Percentiles rank a stretch among this genome's conserved stretches.
phyloP scores from a whole-genome alignment of 2,329 filamentous ascomycete genomes.

The Colletotrichum cordylinicola region DNA sequence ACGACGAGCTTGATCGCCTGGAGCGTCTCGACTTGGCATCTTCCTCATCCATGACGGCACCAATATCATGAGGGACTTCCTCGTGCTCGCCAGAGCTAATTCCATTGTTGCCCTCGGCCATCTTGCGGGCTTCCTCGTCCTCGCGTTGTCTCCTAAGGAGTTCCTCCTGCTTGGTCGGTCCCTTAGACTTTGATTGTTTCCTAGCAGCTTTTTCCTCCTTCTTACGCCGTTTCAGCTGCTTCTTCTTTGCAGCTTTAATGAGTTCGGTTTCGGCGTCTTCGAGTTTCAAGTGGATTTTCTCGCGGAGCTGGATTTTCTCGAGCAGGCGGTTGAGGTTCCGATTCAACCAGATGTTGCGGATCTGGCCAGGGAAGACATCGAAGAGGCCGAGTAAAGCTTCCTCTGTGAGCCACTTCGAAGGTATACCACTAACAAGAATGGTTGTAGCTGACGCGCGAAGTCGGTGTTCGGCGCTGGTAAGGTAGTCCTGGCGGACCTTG shows the following conservation, averaged over 20 bases:
- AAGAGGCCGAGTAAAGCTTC: conserved; percentile 85
- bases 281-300: conserved; percentile 72
- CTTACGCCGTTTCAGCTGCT: conserved; percentile 71
- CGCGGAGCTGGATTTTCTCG: conserved; percentile 81
- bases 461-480: conserved; percentile 94
- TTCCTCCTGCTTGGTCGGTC: conserved; percentile 56
- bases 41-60: conserved; percentile 49
- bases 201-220: conserved; percentile 70
- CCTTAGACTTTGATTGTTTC: conserved; percentile 54
- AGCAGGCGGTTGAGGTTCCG: conserved; percentile 83
- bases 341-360: conserved; percentile 97
- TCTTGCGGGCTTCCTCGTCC: conserved; percentile 54
- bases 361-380: conserved; percentile 94
- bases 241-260: conserved; percentile 79
- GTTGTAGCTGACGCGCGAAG: conserved; percentile 94
- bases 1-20: conserved; percentile 13
- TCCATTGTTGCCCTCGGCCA: conserved; percentile 56
- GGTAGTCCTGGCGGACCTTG: conserved; percentile 90
- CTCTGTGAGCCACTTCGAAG: conserved; percentile 85
- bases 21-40: conserved; percentile 19
- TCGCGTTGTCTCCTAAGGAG: conserved; percentile 50
- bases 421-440: conserved; percentile 90
- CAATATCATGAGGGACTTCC: conserved; percentile 57
- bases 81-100: conserved; percentile 58
- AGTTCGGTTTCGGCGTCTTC: conserved; percentile 86